These are phyloP conservation scores for Coniochaeta sp. DNA, from an alignment of 2,329 filamentous ascomycete species.

Conservation along the genomic window DNA sequence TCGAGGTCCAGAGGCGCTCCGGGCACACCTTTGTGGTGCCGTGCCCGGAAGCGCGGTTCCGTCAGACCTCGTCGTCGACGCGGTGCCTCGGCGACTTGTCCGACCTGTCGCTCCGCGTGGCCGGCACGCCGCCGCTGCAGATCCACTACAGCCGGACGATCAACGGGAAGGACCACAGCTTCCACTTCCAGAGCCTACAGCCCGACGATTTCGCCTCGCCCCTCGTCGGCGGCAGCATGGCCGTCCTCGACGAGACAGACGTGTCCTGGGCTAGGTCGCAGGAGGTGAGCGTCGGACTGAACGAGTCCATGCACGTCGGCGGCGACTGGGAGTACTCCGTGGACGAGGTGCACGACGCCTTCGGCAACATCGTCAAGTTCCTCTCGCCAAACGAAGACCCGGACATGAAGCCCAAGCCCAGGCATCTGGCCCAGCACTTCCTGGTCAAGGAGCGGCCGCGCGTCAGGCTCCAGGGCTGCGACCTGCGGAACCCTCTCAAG, in stretches of 20 bases:
- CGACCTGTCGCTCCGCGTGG: constrained; percentile 72
- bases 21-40: constrained; percentile 78
- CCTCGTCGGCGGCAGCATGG: constrained; percentile 55
- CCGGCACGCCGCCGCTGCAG: constrained; percentile 83
- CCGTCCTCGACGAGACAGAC: constrained; percentile 54
- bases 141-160: constrained; percentile 87
- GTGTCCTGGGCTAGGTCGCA: constrained; percentile 75
- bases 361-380: constrained; percentile 81
- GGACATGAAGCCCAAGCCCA: constrained; percentile 52
- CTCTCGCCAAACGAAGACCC: constrained; percentile 58
- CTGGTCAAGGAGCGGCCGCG: constrained; percentile 80
- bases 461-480: constrained; percentile 65
- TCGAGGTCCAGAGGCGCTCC: constrained; percentile 74
- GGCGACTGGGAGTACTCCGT: constrained; percentile 87
- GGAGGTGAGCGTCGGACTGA: constrained; percentile 72
- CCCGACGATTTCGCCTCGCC: constrained; percentile 81
- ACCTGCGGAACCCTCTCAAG: constrained; percentile 72
- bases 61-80: constrained; percentile 51
- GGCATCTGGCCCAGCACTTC: constrained; percentile 68
- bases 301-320: constrained; percentile 75
- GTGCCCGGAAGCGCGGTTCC: constrained; percentile 75
- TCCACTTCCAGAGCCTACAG: constrained; percentile 89
- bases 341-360: constrained; percentile 85
- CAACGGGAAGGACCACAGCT: constrained; percentile 75
- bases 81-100: constrained; percentile 86